phyloP scores from a whole-genome alignment of 768 basidiomycete species.

The Pholiota conissans region DNA sequence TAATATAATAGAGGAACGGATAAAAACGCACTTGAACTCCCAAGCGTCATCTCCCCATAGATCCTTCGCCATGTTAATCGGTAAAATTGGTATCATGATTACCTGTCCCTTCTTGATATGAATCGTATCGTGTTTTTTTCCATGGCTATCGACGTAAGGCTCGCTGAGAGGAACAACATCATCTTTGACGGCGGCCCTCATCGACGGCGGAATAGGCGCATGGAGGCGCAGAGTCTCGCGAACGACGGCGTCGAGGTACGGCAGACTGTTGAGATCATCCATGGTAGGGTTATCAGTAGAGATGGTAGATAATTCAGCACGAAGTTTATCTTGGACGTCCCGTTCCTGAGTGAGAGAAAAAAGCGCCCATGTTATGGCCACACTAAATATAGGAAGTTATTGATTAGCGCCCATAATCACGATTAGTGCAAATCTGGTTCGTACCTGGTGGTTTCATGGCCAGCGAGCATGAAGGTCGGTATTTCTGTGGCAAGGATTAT shows the following conservation, averaged over 20 bases:
- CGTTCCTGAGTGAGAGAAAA: slow-evolving; percentile 51
- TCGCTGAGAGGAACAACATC: slow-evolving; percentile 49
- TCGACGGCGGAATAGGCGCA: slow-evolving; percentile 45
- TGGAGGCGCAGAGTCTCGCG: slow-evolving; percentile 60
- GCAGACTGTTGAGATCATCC: slow-evolving; percentile 64
- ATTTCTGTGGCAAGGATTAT: slow-evolving; percentile 36
- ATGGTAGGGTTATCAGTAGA: slow-evolving; percentile 60
- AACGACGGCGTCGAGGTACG: slow-evolving; percentile 66
- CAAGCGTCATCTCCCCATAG: slow-evolving; percentile 64
- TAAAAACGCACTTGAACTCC: slow-evolving; percentile 50
- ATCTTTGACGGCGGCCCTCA: slow-evolving; percentile 46
- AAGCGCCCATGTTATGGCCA: slow-evolving; percentile 56
- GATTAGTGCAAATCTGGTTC: background rate
- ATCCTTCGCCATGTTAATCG: slow-evolving; percentile 47
- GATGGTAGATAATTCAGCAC: slow-evolving; percentile 53
- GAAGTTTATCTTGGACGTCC: slow-evolving; percentile 51
- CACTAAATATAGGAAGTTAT: slow-evolving; percentile 21
- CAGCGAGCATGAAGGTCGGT: slow-evolving; percentile 54
- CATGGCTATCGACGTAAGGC: slow-evolving; percentile 46
- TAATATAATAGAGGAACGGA: background rate
- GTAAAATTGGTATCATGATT: slow-evolving; percentile 48
- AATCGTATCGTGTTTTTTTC: slow-evolving; percentile 37
- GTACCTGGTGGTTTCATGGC: slow-evolving; percentile 53
- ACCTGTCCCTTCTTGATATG: slow-evolving; percentile 40
- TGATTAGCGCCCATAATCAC: background rate